Base-by-base conservation (phyloP, 2,329 filamentous ascomycete genomes). In the Trichoderma endophyticum region DNA sequence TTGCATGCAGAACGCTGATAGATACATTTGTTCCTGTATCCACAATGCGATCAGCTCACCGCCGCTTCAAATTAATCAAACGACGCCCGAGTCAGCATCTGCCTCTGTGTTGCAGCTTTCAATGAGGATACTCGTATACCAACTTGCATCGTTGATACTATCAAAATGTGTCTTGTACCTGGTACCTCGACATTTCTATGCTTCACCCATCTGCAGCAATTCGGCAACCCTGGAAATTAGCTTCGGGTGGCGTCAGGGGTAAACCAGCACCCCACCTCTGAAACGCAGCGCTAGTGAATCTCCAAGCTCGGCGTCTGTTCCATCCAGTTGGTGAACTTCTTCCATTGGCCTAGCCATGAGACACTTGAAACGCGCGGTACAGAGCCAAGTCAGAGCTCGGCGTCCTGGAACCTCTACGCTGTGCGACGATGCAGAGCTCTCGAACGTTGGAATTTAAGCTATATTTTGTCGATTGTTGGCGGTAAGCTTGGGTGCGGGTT, bases 311-410 rank as follows among this genome's bases (percentile, higher is more conserved):
- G 69, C 69, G 69, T 54, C 61, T 61, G 69, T 71, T 71, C 69
- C 68, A 71, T 71, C 48, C 60, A 48, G 60, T 24, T 57, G 51
- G 60, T 56, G 43, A 57, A 24, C 60, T 60, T 48, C 69, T 65
- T 60, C 36, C 39, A 71, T 65, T 71, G 61, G 69, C 36, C 36
- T 57, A 60, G 61, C 60, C 28, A n/a, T 24, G 28, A 32, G 56
- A 54, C 51, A 71, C 36, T 60, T 71, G 69, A 71, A 71, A 71
- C 69, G 54, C 69, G 61, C 51, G 69, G 57, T 70, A 62, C 56
- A 51, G 39, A 54, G 56, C 56, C 54, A 39, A 48, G 65, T 48
- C 56, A 32, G 28, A 28, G 43, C 26, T 36, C 26, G 26, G 36
- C 24, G 39, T 24, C 11, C 11, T 21, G 28, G 56, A 24, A 24